Base-by-base conservation (phyloP, 148 eudicot species). In the Heliosperma pusillum region DNA sequence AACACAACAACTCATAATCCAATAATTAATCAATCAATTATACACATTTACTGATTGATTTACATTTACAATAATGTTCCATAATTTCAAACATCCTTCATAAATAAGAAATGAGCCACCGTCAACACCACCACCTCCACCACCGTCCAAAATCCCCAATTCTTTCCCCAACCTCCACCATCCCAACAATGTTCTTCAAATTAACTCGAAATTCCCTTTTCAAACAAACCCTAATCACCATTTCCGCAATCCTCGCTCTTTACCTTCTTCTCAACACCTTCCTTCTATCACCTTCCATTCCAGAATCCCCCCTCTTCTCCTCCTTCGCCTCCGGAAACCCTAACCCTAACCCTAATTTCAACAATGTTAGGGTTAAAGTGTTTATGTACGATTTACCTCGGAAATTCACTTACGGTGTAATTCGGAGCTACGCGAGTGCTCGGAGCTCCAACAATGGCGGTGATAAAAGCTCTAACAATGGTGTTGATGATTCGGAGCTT, bases 371-470 rank as follows among this genome's bases (percentile, higher is more conserved):
- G 19, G 83, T 85, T 13, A 90, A 76, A 58, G 63, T 92, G 17
- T 95, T 83, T 79, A 83, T 92, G 92, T 95, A 95, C 79, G 92
- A 92, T 76, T 77, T 95, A 44, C 97, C 97, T 0, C 74, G 88
- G 44, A 84, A 80, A 30, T 95, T 92, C 81, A 95, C 98, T 0
- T 88, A 89, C 53, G 98, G 98, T 22, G 98, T 95, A 7, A 90
- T 95, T 9, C 89, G 92, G 75, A 89, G 92, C 83, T 95, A 92
- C 67, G 79, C 86, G 15, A 57, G 72, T 74, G 89, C 93, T 2
- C 80, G 72, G 33, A 69, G 33, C n/a, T 3, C 33, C 52, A 17
- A 5, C 9, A 26, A 16, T 50, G 58, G 96, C 4, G 87, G 85
- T 36, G 42, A 36, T 36, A 36, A 36, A 10, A 36, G 42, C 0